Percentiles rank a stretch among this genome's conserved stretches.
Evolutionary conservation across 352 stramenopile species (phyloP).

Genomic region (Phytophthora sansomeana): DNA sequence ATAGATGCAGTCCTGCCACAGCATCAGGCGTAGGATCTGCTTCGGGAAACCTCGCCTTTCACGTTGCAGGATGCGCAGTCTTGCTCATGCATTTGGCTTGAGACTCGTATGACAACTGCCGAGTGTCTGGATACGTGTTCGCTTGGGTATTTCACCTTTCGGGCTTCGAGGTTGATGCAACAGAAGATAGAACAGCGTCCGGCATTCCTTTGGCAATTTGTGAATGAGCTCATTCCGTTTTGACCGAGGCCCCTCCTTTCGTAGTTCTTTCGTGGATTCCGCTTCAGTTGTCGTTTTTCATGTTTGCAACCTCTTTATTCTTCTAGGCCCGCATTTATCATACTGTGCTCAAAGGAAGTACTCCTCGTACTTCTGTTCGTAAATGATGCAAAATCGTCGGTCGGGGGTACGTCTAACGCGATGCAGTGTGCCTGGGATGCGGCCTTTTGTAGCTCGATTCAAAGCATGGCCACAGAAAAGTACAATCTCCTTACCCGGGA

Average conservation of each 20-base stretch:
- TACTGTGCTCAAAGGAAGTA: constrained; percentile 48
- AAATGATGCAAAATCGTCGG: constrained; percentile 66
- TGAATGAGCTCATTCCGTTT: too few relatives aligned
- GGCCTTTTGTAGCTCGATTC: constrained; percentile 50
- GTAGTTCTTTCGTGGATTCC: too few relatives aligned
- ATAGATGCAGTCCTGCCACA: neutral
- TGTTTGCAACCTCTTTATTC: neutral
- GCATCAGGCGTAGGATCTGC: constrained; percentile 9
- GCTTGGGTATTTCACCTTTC: neutral
- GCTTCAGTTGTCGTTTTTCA: neutral
- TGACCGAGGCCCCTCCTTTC: too few relatives aligned
- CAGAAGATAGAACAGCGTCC: neutral
- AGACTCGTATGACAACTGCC: too few relatives aligned
- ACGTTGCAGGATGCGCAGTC: too few relatives aligned
- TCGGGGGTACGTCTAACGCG: constrained; percentile 53
- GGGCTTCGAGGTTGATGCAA: neutral
- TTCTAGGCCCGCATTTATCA: neutral
- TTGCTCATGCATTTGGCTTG: too few relatives aligned
- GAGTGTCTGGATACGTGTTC: neutral
- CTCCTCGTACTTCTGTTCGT: constrained; percentile 72
- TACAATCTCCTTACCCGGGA: constrained; percentile 63
- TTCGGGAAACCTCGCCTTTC: neutral
- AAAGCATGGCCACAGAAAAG: constrained; percentile 68
- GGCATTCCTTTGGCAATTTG: neutral
- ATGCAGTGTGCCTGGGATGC: constrained; percentile 61